Evolutionary conservation across 1,284 basidiomycete genomes (phyloP).

Genomic region (Gomphus sp.): DNA sequence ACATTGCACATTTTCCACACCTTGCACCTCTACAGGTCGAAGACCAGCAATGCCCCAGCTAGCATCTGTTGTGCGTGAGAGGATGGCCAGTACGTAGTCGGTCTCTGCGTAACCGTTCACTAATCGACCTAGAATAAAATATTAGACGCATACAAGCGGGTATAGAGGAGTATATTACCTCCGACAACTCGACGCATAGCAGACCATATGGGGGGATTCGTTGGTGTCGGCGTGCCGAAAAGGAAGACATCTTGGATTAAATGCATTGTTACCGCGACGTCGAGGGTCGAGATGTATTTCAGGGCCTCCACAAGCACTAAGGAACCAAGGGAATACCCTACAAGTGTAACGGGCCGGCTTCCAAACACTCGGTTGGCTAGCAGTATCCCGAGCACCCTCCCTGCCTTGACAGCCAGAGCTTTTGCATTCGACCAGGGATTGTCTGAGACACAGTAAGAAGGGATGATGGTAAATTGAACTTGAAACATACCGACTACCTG

Average conservation of each 20-base stretch:
- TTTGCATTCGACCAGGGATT: constrained; percentile 54
- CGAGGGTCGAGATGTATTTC: constrained; percentile 27
- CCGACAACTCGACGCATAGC: constrained; percentile 55
- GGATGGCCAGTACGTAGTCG: constrained; percentile 70
- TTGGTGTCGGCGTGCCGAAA: constrained; percentile 60
- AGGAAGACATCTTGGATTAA: constrained; percentile 70
- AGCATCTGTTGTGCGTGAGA: constrained; percentile 55
- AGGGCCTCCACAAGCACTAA: constrained; percentile 46
- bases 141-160: neutral
- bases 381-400: constrained; percentile 43
- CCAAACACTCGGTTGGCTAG: constrained; percentile 45
- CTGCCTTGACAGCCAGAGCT: constrained; percentile 44
- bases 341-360: constrained; percentile 44
- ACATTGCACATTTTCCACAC: constrained; percentile 62
- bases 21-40: constrained; percentile 50
- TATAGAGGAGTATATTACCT: constrained; percentile 17
- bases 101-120: constrained; percentile 65
- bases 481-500: constrained; percentile 36
- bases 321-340: constrained; percentile 49
- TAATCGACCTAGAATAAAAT: constrained; percentile 32
- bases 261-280: constrained; percentile 34
- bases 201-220: constrained; percentile 49
- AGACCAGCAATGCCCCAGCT: constrained; percentile 67
- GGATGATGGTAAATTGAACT: neutral
- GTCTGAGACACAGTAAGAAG: constrained; percentile 23